These are phyloP conservation scores for Daldinia eschscholtzii DNA, from an alignment of 2,329 filamentous ascomycete species.

Conservation along the genomic window DNA sequence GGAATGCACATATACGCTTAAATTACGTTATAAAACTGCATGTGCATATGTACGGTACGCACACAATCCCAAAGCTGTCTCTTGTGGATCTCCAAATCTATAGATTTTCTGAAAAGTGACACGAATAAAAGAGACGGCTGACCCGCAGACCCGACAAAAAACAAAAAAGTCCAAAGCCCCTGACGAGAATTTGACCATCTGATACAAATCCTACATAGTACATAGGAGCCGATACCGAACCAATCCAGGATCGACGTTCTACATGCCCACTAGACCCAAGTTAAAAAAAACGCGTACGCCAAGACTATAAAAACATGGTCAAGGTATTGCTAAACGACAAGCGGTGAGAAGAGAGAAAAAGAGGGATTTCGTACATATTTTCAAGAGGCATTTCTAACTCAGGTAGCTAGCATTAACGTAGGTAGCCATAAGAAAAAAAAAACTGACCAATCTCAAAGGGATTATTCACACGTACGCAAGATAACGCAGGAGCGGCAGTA, in stretches of 20 bases:
- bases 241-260: slow-evolving; percentile 24
- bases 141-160: slow-evolving; percentile 37
- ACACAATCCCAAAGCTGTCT: slow-evolving; percentile 21
- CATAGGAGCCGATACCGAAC: slow-evolving; percentile 20
- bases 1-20: slow-evolving; percentile 13
- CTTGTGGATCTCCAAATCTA: slow-evolving; percentile 34
- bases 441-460: slow-evolving; percentile 1
- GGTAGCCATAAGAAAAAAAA: background rate
- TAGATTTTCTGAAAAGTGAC: slow-evolving; percentile 38
- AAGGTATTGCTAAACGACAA: background rate
- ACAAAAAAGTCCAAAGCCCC: slow-evolving; percentile 3
- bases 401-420: background rate
- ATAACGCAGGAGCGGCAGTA: slow-evolving; percentile 30
- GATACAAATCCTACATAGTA: slow-evolving; percentile 20
- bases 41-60: slow-evolving; percentile 41
- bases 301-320: slow-evolving; percentile 28
- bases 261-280: slow-evolving; percentile 20
- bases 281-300: slow-evolving; percentile 26
- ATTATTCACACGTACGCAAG: slow-evolving; percentile 25
- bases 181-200: slow-evolving; percentile 13
- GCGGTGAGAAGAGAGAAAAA: slow-evolving; percentile 7
- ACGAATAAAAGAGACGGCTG: slow-evolving; percentile 21
- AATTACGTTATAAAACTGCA: slow-evolving; percentile 38
- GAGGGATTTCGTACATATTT: background rate
- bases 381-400: background rate